Conservation (phyloP, 129 eudicot genomes). For the Glebionis coronaria region DNA sequence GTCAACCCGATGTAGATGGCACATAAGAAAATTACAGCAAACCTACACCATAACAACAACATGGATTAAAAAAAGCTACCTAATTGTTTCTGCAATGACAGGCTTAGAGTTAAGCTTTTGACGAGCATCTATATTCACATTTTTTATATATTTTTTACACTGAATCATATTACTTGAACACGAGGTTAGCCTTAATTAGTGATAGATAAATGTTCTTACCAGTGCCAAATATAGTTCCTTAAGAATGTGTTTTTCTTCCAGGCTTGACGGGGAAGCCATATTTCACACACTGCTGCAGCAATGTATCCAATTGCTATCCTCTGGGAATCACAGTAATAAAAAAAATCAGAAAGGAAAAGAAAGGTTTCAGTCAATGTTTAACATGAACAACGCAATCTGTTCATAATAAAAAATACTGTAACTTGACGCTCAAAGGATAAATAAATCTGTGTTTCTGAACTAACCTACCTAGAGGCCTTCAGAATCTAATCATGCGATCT, state of each 20-base stretch:
- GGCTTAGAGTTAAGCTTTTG: background rate
- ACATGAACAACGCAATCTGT: background rate
- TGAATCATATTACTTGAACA: background rate
- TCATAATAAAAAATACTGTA: background rate
- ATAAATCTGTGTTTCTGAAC: conserved; percentile 9
- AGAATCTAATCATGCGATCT: background rate
- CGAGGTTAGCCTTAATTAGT: conserved; percentile 10
- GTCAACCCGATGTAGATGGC: conserved; percentile 51
- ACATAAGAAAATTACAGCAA: conserved; percentile 40
- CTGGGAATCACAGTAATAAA: conserved; percentile 32
- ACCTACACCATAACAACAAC: conserved; percentile 46
- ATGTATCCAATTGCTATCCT: conserved; percentile 74
- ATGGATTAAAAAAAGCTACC: background rate
- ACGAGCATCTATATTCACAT: background rate
- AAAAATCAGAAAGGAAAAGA: conserved; percentile 13
- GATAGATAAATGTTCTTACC: conserved; percentile 41
- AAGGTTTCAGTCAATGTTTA: conserved; percentile 2
- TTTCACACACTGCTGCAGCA: conserved; percentile 72
- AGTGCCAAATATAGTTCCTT: conserved; percentile 57
- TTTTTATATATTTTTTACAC: background rate
- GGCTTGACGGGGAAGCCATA: conserved; percentile 66
- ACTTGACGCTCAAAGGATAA: conserved; percentile 3
- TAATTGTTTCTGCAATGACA: background rate
- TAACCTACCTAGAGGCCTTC: conserved; percentile 1
- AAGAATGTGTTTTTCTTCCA: conserved; percentile 30